These are phyloP conservation scores for Tetrahymena malaccensis DNA, from an alignment of 73 alveolate species.

Conservation along the genomic window DNA sequence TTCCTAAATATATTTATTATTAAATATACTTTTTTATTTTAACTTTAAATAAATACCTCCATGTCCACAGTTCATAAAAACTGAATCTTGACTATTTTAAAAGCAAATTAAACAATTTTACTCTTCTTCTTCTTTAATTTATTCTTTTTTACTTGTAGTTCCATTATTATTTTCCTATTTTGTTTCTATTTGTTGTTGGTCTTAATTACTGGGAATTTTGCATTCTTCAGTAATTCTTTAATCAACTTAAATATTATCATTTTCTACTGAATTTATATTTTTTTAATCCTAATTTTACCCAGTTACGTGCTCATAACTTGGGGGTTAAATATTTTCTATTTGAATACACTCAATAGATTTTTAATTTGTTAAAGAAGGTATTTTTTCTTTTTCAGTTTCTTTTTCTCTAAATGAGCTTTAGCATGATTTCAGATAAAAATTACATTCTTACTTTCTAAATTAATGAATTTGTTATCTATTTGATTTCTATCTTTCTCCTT, in stretches of 20 bases:
- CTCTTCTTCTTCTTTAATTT: not conserved
- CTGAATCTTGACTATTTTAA: not conserved
- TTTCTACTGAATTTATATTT: not conserved
- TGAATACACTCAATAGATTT: not conserved
- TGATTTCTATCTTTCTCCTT: not conserved
- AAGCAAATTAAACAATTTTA: not conserved
- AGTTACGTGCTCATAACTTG: not conserved
- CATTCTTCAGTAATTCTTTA: not conserved
- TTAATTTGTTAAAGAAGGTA: not conserved
- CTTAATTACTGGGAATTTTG: not conserved
- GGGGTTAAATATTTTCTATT: not conserved
- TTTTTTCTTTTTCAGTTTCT: not conserved
- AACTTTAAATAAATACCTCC: not conserved
- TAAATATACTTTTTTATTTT: too few relatives aligned
- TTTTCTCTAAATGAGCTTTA: not conserved
- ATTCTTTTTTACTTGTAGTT: not conserved
- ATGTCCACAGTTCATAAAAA: not conserved
- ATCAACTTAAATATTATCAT: not conserved
- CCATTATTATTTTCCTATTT: not conserved
- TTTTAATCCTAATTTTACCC: not conserved
- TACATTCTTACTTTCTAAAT: not conserved
- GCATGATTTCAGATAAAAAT: not conserved
- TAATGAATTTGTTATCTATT: not conserved
- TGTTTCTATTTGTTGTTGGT: not conserved
- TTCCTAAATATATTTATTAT: not conserved